Base-by-base conservation (phyloP, 2,329 filamentous ascomycete genomes). In the Xylariaceae sp. region DNA sequence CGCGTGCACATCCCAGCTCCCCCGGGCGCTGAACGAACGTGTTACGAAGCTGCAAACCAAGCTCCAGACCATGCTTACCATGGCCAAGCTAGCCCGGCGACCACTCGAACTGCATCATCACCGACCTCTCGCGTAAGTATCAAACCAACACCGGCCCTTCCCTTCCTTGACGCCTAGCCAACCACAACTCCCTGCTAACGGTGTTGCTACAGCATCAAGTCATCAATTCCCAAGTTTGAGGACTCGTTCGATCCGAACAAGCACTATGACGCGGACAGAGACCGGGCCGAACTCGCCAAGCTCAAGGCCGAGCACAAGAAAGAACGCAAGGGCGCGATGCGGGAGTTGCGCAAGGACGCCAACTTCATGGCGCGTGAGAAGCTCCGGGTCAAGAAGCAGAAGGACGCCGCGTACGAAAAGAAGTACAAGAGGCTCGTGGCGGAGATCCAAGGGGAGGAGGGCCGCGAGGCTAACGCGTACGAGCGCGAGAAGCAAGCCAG, bases 401-500 rank as follows among this genome's bases (percentile, higher is more conserved):
- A 80, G 68, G 92, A 97, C 70, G 79, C 78, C 41, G 88, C 86
- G 50, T 97, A 98, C 71, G 90, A 97, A 72, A 86, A 85, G 73
- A 97, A 97, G 75, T 94, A 90, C 71, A 86, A 84, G 73, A 78
- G 84, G 50, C 71, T 98, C 44, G 80, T 97, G 52, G 86, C 89
- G 8, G 89, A 96, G 74, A 96, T 98, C 55, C 90, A 98, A 68
- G 87, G 84, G 51, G 85, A 95, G 67, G 92, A 96, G 63, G 90
- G 90, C 1, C 71, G 74, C 42, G 89, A 92, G 63, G 74, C 79
- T 30, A 97, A 97, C 65, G 77, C 75, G 34, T 97, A 97, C 73
- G 89, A 94, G 66, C 75, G 83, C 55, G 88, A 94, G 72, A 92
- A 81, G 73, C 74, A 76, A 60, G 72, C 73, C 60, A 76, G 88